Conservation (phyloP, 2,329 filamentous ascomycete genomes). For the Epichloe amarillans region DNA sequence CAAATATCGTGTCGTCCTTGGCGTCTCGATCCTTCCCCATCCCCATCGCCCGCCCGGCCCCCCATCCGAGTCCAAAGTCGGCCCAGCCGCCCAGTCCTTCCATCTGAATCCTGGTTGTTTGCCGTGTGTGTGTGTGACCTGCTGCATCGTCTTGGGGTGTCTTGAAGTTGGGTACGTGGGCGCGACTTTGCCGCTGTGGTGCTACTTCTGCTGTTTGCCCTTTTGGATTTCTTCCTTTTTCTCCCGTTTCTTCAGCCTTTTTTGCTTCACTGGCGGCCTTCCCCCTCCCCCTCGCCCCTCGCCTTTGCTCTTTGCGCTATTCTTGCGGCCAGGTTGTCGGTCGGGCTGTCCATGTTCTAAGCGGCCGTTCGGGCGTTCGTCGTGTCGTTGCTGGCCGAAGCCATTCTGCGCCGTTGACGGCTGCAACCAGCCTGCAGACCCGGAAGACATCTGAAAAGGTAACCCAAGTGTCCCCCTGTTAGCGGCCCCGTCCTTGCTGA, state of each 20-base stretch:
- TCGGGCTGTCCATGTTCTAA: not conserved
- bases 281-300: too few species aligned
- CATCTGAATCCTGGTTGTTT: too few species aligned
- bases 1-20: not conserved
- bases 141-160: too few species aligned
- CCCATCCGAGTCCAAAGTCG: not conserved
- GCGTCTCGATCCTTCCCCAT: not conserved
- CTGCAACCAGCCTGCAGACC: not conserved
- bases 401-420: not conserved
- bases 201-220: not conserved
- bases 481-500: not conserved
- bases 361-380: not conserved
- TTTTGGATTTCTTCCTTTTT: not conserved
- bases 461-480: not conserved
- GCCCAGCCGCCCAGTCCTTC: not conserved
- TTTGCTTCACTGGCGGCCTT: not conserved
- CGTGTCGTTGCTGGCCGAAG: not conserved
- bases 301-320: not conserved
- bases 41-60: not conserved
- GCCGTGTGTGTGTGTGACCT: too few species aligned
- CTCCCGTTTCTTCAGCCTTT: not conserved
- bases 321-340: not conserved
- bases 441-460: not conserved
- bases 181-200: too few species aligned
- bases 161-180: too few species aligned